Evolutionary conservation across 2,329 filamentous ascomycete genomes (phyloP).

Genomic region (Colletotrichum liaoningense): DNA sequence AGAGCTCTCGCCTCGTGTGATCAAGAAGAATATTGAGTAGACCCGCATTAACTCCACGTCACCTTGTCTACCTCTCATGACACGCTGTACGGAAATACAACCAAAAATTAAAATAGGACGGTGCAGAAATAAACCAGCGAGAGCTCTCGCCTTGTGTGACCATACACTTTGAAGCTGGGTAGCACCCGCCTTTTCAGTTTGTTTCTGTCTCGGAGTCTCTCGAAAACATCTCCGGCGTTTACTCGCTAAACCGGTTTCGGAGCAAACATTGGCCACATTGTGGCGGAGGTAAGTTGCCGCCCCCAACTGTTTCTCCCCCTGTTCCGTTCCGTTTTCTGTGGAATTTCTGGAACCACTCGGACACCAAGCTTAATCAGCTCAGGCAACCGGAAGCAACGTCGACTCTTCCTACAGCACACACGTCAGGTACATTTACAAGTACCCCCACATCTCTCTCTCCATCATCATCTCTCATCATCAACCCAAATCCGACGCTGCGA

Average conservation of each 20-base stretch:
- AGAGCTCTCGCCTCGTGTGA: neutral
- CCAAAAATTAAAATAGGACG: neutral
- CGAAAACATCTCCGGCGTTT: neutral
- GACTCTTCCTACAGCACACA: slow-evolving; percentile 15
- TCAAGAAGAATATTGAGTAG: neutral
- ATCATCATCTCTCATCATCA: slow-evolving; percentile 2
- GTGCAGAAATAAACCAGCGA: neutral
- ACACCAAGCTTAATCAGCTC: slow-evolving; percentile 31
- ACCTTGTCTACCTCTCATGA: neutral
- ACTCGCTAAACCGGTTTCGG: slow-evolving; percentile 30
- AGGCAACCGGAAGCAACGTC: slow-evolving; percentile 33
- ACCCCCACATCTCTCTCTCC: slow-evolving; percentile 15
- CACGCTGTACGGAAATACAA: neutral
- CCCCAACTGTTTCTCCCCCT: neutral
- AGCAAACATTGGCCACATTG: slow-evolving; percentile 4
- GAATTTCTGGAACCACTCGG: slow-evolving; percentile 26
- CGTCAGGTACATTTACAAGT: slow-evolving; percentile 22
- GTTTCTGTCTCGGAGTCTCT: slow-evolving; percentile 3
- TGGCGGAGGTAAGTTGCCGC: slow-evolving; percentile 3
- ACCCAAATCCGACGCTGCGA: slow-evolving; percentile 2
- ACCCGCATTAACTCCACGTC: no score
- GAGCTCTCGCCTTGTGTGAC: neutral
- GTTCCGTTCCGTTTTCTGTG: slow-evolving; percentile 2
- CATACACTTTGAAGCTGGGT: neutral
- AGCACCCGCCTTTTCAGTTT: neutral